phyloP scores from a whole-genome alignment of 1,139 yeast species.

The Geotrichum candidum region DNA sequence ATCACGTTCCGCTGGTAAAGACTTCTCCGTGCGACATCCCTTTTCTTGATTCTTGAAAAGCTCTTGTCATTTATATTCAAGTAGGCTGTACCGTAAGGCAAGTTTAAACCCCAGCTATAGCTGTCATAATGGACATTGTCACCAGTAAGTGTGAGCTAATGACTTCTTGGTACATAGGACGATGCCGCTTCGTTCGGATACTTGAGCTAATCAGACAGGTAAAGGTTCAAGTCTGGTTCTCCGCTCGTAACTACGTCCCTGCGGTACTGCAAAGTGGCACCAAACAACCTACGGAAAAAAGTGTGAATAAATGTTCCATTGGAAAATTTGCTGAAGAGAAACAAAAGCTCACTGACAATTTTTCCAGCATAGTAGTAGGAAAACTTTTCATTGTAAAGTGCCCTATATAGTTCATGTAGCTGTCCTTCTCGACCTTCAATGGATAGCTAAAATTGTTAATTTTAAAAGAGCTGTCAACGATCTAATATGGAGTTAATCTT shows the following conservation, averaged over 20 bases:
- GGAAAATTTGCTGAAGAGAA: slow-evolving; percentile 9
- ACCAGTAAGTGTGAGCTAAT: background rate
- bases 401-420: slow-evolving; percentile 13
- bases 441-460: slow-evolving; percentile 7
- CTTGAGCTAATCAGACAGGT: slow-evolving; percentile 2
- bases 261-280: slow-evolving; percentile 11
- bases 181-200: background rate
- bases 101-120: background rate
- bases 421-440: slow-evolving; percentile 7
- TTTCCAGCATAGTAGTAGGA: slow-evolving; percentile 8
- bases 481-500: background rate
- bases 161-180: background rate
- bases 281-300: slow-evolving; percentile 11
- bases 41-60: slow-evolving; percentile 7
- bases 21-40: slow-evolving; percentile 6
- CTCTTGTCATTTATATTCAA: slow-evolving; percentile 1
- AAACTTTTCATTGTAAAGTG: slow-evolving; percentile 4
- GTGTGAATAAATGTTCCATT: slow-evolving; percentile 9
- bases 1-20: slow-evolving; percentile 5
- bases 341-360: background rate
- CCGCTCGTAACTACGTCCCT: slow-evolving; percentile 11
- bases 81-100: slow-evolving; percentile 13
- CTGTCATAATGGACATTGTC: slow-evolving; percentile 7
- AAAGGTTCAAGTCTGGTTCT: slow-evolving; percentile 1
- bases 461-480: slow-evolving; percentile 10